phyloP scores from a whole-genome alignment of 2,329 filamentous ascomycete species.

The Aspergillus pseudoglaucus region DNA sequence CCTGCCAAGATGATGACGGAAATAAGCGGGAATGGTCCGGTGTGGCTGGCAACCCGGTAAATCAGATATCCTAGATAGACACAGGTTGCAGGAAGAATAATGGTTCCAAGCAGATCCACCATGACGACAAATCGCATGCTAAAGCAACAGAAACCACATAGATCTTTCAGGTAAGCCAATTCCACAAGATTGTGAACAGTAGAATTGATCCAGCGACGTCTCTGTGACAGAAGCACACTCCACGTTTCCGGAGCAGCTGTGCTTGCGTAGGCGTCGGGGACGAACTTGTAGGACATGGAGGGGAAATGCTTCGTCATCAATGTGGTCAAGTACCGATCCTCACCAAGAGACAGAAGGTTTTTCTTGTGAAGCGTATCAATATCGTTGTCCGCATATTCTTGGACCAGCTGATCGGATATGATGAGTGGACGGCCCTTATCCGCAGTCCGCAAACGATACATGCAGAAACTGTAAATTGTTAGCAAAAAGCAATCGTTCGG shows the following conservation, averaged over 20 bases:
- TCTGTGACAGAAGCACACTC: constrained; percentile 91
- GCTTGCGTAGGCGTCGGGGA: constrained; percentile 84
- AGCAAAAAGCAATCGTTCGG: constrained; percentile 20
- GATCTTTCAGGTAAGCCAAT: constrained; percentile 79
- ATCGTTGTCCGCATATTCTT: constrained; percentile 79
- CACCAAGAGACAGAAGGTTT: constrained; percentile 86
- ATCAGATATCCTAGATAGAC: constrained; percentile 83
- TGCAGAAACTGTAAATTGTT: constrained; percentile 70
- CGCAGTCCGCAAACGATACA: constrained; percentile 92
- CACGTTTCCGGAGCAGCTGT: constrained; percentile 92
- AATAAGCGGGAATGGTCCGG: constrained; percentile 73
- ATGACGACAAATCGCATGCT: constrained; percentile 96
- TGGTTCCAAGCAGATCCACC: constrained; percentile 84
- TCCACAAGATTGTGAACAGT: constrained; percentile 95
- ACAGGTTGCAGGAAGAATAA: constrained; percentile 84
- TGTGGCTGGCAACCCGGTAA: constrained; percentile 63
- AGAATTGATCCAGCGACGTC: constrained; percentile 98
- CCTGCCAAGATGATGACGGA: constrained; percentile 83
- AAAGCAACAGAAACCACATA: constrained; percentile 98
- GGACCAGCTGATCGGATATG: constrained; percentile 79
- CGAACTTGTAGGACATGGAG: constrained; percentile 90
- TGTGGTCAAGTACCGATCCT: constrained; percentile 95
- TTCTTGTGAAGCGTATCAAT: constrained; percentile 94
- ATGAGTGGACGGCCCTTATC: constrained; percentile 93
- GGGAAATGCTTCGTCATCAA: constrained; percentile 99